Base-by-base conservation (phyloP, 2,329 filamentous ascomycete species). In the Fusarium setosum region DNA sequence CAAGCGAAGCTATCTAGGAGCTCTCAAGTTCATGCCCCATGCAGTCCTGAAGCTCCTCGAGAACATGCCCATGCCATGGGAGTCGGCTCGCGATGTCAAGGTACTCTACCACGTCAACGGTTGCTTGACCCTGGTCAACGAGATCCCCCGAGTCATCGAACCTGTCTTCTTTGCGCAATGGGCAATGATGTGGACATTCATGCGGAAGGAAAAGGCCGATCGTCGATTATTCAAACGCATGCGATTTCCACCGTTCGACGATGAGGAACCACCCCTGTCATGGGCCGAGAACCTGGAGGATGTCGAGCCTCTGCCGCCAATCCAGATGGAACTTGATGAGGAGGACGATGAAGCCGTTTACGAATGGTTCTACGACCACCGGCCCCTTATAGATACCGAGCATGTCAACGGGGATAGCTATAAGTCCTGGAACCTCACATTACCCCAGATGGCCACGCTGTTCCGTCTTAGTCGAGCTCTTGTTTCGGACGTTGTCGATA, bases 31-130 rank as follows among this genome's bases (percentile, higher is more conserved):
- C 82, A 99, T 99, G 96, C 96, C 96, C 2, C 96, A 99, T 76
- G 96, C 96, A 6, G 96, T 99, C 11, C 82, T 99, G 81, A 99
- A 99, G 83, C 86, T 99, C 21, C 80, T 99, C 56, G 96, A 99
- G 82, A 99, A 99, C 74, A 99, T 99, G 96, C 96, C 96, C 5
- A 99, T 99, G 96, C 96, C 96, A 0, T 99, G 96, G 96, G 96
- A 99, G 81, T 96, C 94, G 57, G 90, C 93, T 23, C 89, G 94
- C 65, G 96, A 99, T 75, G 96, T 99, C 63, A 98, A 98, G 81
- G 96, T 99, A 24, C 84, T 99, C 12, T 99, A 99, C 78, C 96
- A 99, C 75, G 94, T 98, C 73, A 99, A 99, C 74, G 96, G 96
- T 26, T 99, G 96, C 75, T 80, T 99, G 80, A 99, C 96, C 2